Evolutionary conservation across 2,329 filamentous ascomycete genomes (phyloP), one percentile per base, ranked within the genome.

Genomic region (Aspergillus tamarii): DNA sequence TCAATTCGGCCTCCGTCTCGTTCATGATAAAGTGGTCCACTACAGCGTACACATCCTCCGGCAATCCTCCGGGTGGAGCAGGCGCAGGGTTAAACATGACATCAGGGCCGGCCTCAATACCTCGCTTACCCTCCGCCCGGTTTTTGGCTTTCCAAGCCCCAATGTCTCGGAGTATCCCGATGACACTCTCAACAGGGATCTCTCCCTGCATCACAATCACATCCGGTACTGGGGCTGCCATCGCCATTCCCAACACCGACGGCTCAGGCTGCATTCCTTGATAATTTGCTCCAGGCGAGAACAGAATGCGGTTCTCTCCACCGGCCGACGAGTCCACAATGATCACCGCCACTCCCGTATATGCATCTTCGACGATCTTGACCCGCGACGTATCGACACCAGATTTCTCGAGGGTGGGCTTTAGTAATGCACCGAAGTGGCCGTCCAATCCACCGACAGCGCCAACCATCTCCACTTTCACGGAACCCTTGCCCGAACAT

Each of bases 51-150:
- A 87, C 88, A 32, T 87, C 83, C 0, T 82, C 82, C 1, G 92
- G 93, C 4, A 97, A 79, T 10, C 81, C 77, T 52, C 89, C 84
- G 4, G 93, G 93, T 5, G 91, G 91, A 11, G 94, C 94, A 19
- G 94, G 93, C 3, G 94, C 94, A 19, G 94, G 93, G 77, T 97
- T 98, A 67, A 97, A 85, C 57, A 97, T 85, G 2, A 94, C 89
- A 41, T 85, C 82, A 1, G 91, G 82, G 1, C 77, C 76, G 7
- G 66, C 67, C 46, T 77, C 73, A 34, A 77, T 76, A 16, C 76
- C 77, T 7, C 64, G 64, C 64, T 73, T 72, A 8, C 76, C 73
- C 55, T 70, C 77, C 34, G 71, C 70, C 30, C 83, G 80, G 10
- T 85, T 85, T 14, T 83, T 80, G 55, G 73, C 73, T 67, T 78